Conservation (phyloP, 2,329 filamentous ascomycete genomes). For the Pseudopithomyces maydicus region DNA sequence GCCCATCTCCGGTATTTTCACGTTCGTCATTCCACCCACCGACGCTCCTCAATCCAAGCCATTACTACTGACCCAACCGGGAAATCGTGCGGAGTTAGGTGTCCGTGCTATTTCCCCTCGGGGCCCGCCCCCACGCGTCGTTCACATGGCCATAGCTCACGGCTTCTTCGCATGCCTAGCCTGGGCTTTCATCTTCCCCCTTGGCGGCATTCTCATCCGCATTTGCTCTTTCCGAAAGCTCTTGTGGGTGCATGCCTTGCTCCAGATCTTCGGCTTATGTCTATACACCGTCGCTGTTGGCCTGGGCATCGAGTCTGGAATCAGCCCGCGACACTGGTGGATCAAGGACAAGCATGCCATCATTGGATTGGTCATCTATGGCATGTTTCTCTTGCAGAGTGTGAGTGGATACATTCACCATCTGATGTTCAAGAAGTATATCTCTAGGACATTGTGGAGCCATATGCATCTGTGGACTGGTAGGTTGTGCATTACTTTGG, state of each 20-base stretch:
- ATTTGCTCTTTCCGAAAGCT: slow-evolving; percentile 47
- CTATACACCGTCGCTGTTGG: slow-evolving; percentile 57
- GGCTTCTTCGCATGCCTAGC: slow-evolving; percentile 50
- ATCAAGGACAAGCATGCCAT: slow-evolving; percentile 53
- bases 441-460: slow-evolving; percentile 51
- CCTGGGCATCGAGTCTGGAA: slow-evolving; percentile 57
- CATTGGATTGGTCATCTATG: slow-evolving; percentile 59
- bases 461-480: slow-evolving; percentile 62
- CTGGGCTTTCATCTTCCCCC: slow-evolving; percentile 52
- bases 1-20: not conserved
- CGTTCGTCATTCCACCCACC: not conserved
- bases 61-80: slow-evolving; percentile 8
- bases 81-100: not conserved
- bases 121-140: not conserved
- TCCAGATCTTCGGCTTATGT: slow-evolving; percentile 56
- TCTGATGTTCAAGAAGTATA: slow-evolving; percentile 52
- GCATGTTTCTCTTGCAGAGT: slow-evolving; percentile 59
- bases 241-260: slow-evolving; percentile 48
- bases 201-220: slow-evolving; percentile 51
- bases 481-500: slow-evolving; percentile 55
- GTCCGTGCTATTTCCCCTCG: not conserved
- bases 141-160: slow-evolving; percentile 46
- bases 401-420: slow-evolving; percentile 59
- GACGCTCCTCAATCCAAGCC: no score
- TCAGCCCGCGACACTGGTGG: slow-evolving; percentile 29